phyloP scores from a whole-genome alignment of 495 filamentous ascomycete genomes.

The Podospora appendiculata region DNA sequence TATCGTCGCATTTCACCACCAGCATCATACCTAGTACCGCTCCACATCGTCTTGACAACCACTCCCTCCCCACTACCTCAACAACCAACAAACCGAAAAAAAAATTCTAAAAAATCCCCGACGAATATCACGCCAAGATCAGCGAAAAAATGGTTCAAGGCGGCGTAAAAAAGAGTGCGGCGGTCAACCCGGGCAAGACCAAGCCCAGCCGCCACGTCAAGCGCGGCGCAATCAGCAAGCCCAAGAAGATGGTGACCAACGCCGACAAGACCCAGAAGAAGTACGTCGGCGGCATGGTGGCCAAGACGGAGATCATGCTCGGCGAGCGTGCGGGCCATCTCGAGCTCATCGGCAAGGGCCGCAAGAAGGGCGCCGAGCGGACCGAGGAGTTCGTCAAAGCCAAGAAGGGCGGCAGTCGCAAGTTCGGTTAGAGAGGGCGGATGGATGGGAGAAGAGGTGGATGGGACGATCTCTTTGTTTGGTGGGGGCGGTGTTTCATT shows the following conservation, averaged over 20 bases:
- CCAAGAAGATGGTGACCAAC: slow-evolving; percentile 30
- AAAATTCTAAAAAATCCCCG: not conserved
- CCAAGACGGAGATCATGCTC: slow-evolving; percentile 38
- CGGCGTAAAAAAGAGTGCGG: slow-evolving; percentile 27
- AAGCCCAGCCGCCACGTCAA: slow-evolving; percentile 6
- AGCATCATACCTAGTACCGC: too few species aligned
- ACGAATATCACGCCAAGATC: too few species aligned
- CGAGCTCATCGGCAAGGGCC: slow-evolving; percentile 41
- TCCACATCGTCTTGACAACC: too few species aligned
- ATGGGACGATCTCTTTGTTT: not conserved
- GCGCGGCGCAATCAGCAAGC: slow-evolving; percentile 9
- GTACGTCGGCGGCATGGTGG: slow-evolving; percentile 32
- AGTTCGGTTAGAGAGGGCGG: slow-evolving; percentile 28
- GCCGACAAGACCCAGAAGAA: slow-evolving; percentile 37
- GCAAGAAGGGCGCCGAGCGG: slow-evolving; percentile 26
- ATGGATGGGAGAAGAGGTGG: not conserved
- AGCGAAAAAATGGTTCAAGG: slow-evolving; percentile 36
- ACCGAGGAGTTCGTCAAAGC: slow-evolving; percentile 11
- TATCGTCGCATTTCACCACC: too few species aligned
- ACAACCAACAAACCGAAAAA: not conserved
- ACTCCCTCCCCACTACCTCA: too few species aligned
- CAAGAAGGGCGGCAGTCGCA: slow-evolving; percentile 35
- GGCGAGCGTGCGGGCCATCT: slow-evolving; percentile 40
- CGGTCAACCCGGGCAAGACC: slow-evolving; percentile 19
- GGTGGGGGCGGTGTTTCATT: too few species aligned